These are phyloP conservation scores for Termitomyces titanicus DNA, from an alignment of 768 basidiomycete genomes.

Conservation along the genomic window DNA sequence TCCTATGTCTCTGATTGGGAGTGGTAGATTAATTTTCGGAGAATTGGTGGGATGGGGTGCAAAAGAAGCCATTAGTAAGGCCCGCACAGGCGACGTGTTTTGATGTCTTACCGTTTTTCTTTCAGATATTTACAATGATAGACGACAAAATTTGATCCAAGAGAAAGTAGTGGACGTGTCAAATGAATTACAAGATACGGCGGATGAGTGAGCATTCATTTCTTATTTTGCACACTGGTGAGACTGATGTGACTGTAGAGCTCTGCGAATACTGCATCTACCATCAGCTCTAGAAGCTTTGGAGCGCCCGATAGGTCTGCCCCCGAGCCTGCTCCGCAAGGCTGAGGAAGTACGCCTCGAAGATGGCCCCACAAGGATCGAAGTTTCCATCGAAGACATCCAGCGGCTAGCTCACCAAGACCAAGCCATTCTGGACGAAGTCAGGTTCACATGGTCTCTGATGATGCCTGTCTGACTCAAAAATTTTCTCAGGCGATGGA, in stretches of 20 bases:
- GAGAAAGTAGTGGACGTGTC: slow-evolving; percentile 62
- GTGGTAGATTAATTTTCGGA: slow-evolving; percentile 62
- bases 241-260: slow-evolving; percentile 33
- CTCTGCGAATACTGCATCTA: slow-evolving; percentile 67
- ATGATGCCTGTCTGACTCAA: background rate
- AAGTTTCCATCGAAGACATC: slow-evolving; percentile 70
- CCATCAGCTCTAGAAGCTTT: slow-evolving; percentile 86
- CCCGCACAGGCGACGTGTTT: background rate
- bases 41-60: slow-evolving; percentile 86
- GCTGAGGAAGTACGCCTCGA: slow-evolving; percentile 81
- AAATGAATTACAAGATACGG: slow-evolving; percentile 57
- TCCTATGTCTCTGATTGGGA: slow-evolving; percentile 50
- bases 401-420: slow-evolving; percentile 62
- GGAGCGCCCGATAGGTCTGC: slow-evolving; percentile 82
- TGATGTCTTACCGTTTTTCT: background rate
- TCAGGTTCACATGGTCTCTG: slow-evolving; percentile 22
- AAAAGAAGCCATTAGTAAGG: slow-evolving; percentile 80
- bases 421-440: slow-evolving; percentile 69
- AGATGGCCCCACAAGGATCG: slow-evolving; percentile 71
- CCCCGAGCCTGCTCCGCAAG: slow-evolving; percentile 81
- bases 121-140: slow-evolving; percentile 81
- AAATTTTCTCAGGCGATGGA: slow-evolving; percentile 67
- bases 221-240: background rate
- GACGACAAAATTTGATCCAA: slow-evolving; percentile 66
- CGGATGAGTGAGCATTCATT: slow-evolving; percentile 48